Evolutionary conservation across 179 eudicot species (phyloP).

Genomic region (Beta lomatogona): DNA sequence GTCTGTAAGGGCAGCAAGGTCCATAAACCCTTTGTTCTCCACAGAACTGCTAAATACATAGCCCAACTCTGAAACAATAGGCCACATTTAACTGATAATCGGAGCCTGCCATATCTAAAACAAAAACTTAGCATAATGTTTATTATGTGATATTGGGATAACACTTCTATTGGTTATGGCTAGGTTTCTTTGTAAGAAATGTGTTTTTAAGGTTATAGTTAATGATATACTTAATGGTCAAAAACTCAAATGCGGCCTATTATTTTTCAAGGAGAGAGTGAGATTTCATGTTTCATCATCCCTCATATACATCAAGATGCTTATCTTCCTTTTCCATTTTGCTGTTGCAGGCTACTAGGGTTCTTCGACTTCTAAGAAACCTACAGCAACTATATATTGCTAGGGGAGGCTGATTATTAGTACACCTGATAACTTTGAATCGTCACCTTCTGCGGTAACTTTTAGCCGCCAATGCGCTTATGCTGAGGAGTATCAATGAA

Average conservation of each 20-base stretch:
- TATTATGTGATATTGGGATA: too few relatives aligned
- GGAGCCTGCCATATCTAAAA: background rate
- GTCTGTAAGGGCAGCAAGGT: too few relatives aligned
- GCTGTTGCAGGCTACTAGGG: conserved; percentile 56
- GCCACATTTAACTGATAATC: too few relatives aligned
- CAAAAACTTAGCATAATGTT: too few relatives aligned
- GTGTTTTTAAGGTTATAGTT: too few relatives aligned
- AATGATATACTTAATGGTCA: too few relatives aligned
- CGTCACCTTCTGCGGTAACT: conserved; percentile 9
- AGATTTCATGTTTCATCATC: background rate
- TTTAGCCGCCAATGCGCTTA: background rate
- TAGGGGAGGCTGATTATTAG: conserved; percentile 43
- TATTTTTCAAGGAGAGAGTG: background rate
- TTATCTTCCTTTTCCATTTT: background rate
- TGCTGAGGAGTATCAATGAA: background rate
- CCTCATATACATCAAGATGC: background rate
- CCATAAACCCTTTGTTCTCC: too few relatives aligned
- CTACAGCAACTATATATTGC: conserved; percentile 44
- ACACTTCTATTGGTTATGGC: too few relatives aligned
- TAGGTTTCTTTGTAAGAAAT: too few relatives aligned
- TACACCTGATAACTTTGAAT: conserved; percentile 1
- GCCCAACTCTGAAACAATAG: background rate
- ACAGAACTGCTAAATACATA: too few relatives aligned
- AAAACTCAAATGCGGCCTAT: background rate
- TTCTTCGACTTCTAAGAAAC: conserved; percentile 59